Evolutionary conservation across 306 rosid species (phyloP).

Genomic region (Corylus avellana): DNA sequence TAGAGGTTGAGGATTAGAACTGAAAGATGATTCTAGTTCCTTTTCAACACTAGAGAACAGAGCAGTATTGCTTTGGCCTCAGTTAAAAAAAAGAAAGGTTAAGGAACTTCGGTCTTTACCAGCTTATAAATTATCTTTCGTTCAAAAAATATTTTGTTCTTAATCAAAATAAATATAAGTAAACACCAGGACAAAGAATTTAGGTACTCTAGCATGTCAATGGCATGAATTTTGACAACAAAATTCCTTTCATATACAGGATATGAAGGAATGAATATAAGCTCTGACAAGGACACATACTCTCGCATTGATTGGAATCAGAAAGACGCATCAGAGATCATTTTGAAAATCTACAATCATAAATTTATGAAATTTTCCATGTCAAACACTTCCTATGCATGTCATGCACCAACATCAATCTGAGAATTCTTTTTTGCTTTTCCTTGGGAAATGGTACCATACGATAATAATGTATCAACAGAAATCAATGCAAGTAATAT

Average conservation of each 20-base stretch:
- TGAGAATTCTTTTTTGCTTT: constrained; percentile 16
- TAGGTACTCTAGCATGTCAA: background rate
- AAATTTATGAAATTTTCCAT: background rate
- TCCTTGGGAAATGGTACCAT: constrained; percentile 15
- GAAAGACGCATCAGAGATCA: background rate
- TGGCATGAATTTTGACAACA: background rate
- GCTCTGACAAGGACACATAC: too few relatives aligned
- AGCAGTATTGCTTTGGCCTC: background rate
- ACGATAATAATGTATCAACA: constrained; percentile 8
- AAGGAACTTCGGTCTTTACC: background rate
- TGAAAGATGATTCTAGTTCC: background rate
- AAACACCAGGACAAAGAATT: background rate
- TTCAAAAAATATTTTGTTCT: background rate
- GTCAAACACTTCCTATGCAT: background rate
- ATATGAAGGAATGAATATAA: background rate
- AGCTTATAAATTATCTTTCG: background rate
- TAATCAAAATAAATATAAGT: background rate
- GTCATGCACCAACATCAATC: constrained; percentile 8
- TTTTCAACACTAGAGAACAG: background rate
- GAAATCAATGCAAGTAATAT: constrained; percentile 8
- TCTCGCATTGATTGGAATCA: background rate
- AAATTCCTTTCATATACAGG: background rate
- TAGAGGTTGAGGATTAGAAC: background rate
- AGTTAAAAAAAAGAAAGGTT: too few relatives aligned
- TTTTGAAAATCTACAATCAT: background rate